Percentiles rank a stretch among this genome's conserved stretches.
Conservation (phyloP, 2,329 filamentous ascomycete species). For the Colletotrichum godetiae region DNA sequence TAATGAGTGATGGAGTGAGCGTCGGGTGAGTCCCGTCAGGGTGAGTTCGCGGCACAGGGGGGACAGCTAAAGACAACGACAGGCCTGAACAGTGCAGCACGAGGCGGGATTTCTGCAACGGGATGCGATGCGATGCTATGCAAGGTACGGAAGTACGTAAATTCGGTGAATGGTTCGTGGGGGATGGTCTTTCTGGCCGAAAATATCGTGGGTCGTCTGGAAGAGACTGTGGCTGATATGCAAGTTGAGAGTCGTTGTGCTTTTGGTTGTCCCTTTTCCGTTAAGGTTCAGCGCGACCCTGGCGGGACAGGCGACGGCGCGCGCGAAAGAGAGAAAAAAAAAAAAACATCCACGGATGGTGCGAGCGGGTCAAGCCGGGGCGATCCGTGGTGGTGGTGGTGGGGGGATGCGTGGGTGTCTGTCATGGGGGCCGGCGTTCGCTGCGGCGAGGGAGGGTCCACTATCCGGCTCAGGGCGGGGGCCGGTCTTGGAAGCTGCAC, state of each 20-base stretch:
- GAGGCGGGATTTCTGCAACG: not conserved
- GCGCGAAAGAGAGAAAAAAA: not conserved
- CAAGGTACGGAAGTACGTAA: not conserved
- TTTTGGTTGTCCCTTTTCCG: not conserved
- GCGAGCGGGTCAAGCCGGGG: conserved; percentile 25
- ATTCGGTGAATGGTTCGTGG: not conserved
- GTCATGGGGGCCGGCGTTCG: not conserved
- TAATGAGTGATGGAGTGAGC: not conserved
- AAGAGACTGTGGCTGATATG: not conserved
- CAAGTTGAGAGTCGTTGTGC: not conserved
- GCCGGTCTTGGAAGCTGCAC: not conserved
- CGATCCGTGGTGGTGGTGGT: conserved; percentile 8
- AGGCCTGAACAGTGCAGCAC: too few relatives aligned
- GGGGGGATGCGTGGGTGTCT: not conserved
- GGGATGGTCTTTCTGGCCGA: not conserved
- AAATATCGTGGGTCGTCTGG: not conserved
- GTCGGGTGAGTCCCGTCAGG: not conserved
- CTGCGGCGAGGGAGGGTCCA: not conserved
- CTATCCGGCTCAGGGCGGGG: not conserved
- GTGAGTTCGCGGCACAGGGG: not conserved
- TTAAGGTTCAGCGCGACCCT: not conserved
- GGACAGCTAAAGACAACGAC: not conserved
- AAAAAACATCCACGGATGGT: not conserved
- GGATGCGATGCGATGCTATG: not conserved
- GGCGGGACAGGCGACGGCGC: not conserved